Percentiles rank a stretch among this genome's conserved stretches.
Evolutionary conservation across 202 grass and related monocot genomes (phyloP).

Genomic region (Alloteropsis angusta): DNA sequence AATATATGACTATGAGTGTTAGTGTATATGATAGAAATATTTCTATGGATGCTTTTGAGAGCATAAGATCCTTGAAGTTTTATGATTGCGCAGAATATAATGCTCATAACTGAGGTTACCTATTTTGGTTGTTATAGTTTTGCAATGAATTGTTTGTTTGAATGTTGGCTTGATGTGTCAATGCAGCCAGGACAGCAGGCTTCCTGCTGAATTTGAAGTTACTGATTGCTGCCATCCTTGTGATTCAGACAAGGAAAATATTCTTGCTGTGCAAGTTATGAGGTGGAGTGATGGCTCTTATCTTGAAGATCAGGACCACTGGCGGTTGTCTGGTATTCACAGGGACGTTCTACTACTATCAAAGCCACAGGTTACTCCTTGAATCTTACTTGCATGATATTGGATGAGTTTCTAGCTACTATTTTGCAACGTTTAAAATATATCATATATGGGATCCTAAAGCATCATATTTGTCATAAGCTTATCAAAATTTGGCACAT

Average conservation of each 20-base stretch:
- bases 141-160: not conserved
- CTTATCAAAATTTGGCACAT: not conserved
- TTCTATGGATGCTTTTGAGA: not conserved
- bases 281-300: conserved; percentile 98
- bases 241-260: conserved; percentile 66
- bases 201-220: conserved; percentile 97
- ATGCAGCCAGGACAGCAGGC: conserved; percentile 90
- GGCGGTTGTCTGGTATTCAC: conserved; percentile 98
- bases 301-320: conserved; percentile 98
- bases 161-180: conserved; percentile 12
- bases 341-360: conserved; percentile 86
- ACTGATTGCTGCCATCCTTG: conserved; percentile 67
- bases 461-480: not conserved
- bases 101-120: not conserved
- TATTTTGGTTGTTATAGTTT: not conserved
- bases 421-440: not conserved
- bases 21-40: not conserved
- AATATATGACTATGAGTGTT: not conserved
- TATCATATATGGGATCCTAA: not conserved
- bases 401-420: not conserved
- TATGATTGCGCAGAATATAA: not conserved
- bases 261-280: conserved; percentile 95
- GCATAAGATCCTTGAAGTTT: not conserved
- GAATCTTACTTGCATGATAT: not conserved
- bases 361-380: conserved; percentile 79